Percentiles rank a stretch among this genome's conserved stretches.
phyloP scores from a whole-genome alignment of 164 flowering plant genomes.

The Paratinospora sagittata region DNA sequence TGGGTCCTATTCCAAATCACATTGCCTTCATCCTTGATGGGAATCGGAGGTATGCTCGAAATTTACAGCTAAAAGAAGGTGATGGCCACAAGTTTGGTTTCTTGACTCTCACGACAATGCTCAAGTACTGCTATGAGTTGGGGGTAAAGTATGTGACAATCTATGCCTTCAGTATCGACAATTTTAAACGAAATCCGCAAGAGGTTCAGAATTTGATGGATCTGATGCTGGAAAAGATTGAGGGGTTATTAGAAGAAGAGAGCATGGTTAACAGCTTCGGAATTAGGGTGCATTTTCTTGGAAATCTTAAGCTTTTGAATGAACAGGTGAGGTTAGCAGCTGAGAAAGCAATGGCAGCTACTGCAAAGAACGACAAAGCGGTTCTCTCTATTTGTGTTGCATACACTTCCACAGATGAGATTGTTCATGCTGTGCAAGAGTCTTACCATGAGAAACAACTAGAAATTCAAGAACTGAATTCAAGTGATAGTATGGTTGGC shows the following conservation, averaged over 20 bases:
- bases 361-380: constrained; percentile 36
- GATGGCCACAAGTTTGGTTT: constrained; percentile 48
- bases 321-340: constrained; percentile 51
- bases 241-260: constrained; percentile 40
- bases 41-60: constrained; percentile 55
- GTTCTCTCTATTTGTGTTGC: constrained; percentile 54
- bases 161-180: constrained; percentile 86
- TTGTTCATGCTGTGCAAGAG: constrained; percentile 45
- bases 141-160: constrained; percentile 61
- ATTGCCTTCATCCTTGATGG: constrained; percentile 68
- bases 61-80: constrained; percentile 30
- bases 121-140: constrained; percentile 59
- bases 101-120: constrained; percentile 38
- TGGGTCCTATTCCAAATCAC: constrained; percentile 58
- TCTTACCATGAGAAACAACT: constrained; percentile 31
- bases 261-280: constrained; percentile 51
- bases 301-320: constrained; percentile 53
- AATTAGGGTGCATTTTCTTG: constrained; percentile 47
- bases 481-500: neutral
- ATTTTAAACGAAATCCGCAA: constrained; percentile 57
- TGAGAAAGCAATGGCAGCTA: constrained; percentile 53
- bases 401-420: constrained; percentile 71
- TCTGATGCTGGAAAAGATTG: constrained; percentile 59
- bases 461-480: constrained; percentile 9
- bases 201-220: constrained; percentile 60